Conservation (phyloP, 1,284 basidiomycete genomes). For the Cerrena zonata region DNA sequence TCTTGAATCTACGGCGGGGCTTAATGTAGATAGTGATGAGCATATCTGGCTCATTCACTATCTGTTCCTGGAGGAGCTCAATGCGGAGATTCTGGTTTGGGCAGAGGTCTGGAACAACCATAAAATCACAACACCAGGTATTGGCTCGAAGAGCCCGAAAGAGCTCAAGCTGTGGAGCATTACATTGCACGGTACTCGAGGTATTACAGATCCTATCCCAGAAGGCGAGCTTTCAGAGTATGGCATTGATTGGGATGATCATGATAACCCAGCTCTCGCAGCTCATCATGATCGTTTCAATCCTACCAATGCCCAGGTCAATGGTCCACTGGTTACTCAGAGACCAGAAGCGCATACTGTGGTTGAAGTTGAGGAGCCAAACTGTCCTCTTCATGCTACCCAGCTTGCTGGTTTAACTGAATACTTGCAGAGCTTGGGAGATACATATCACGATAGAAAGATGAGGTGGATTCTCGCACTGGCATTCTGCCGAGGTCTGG, state of each 20-base stretch:
- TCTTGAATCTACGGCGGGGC: constrained; percentile 19
- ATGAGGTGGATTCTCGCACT: neutral
- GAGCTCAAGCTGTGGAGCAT: constrained; percentile 17
- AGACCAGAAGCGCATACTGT: neutral
- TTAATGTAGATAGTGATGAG: constrained; percentile 11
- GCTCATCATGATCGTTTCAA: constrained; percentile 15
- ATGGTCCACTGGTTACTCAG: constrained; percentile 1
- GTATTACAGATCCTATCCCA: neutral
- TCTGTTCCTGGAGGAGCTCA: constrained; percentile 17
- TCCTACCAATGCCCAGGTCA: neutral
- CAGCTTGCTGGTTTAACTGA: neutral
- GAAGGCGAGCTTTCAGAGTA: constrained; percentile 13
- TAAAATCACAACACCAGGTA: constrained; percentile 13
- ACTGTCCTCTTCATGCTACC: neutral
- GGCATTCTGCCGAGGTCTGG: too few relatives aligned
- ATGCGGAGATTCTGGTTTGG: constrained; percentile 17
- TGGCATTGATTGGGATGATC: constrained; percentile 23
- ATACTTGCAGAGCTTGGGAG: neutral
- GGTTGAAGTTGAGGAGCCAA: neutral
- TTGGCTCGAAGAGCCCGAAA: constrained; percentile 6
- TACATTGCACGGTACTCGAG: constrained; percentile 9
- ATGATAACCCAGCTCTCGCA: constrained; percentile 13
- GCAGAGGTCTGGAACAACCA: constrained; percentile 24
- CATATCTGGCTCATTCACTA: constrained; percentile 26
- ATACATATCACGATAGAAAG: neutral